A percentile compares a stretch with the other conserved stretches of the same genome.
Evolutionary conservation across 768 basidiomycete genomes (phyloP).

Genomic region (Lactifluus piperatus): DNA sequence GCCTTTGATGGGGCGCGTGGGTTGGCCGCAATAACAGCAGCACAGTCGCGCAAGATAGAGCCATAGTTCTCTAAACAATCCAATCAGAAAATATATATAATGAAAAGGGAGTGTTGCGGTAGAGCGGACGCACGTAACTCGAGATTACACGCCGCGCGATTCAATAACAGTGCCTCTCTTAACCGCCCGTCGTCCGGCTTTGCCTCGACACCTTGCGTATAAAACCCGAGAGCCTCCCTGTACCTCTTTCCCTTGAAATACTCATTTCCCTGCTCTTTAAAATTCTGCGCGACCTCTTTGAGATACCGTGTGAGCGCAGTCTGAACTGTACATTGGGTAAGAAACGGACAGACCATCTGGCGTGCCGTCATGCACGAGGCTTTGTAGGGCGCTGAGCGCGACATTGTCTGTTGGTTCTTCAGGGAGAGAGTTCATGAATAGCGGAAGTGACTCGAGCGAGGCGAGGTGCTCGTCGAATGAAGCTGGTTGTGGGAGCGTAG

Average conservation of each 20-base stretch:
- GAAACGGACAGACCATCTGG: slow-evolving; percentile 69
- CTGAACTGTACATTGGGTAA: background rate
- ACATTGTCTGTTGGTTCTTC: slow-evolving; percentile 53
- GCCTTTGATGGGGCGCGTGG: slow-evolving; percentile 68
- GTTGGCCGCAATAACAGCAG: slow-evolving; percentile 57
- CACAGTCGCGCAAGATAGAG: slow-evolving; percentile 77
- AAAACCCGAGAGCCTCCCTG: slow-evolving; percentile 84
- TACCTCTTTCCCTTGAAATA: slow-evolving; percentile 83
- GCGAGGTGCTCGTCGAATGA: slow-evolving; percentile 32
- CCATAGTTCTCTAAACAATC: slow-evolving; percentile 70
- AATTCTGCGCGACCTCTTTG: slow-evolving; percentile 80
- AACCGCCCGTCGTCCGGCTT: slow-evolving; percentile 56
- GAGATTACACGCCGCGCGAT: slow-evolving; percentile 90
- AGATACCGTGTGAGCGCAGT: background rate
- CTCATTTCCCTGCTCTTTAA: slow-evolving; percentile 94
- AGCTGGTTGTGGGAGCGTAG: slow-evolving; percentile 12
- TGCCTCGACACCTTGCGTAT: slow-evolving; percentile 82
- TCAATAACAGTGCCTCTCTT: slow-evolving; percentile 66
- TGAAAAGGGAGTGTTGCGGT: background rate
- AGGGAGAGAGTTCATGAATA: slow-evolving; percentile 91
- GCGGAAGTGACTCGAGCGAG: slow-evolving; percentile 58
- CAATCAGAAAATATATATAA: background rate
- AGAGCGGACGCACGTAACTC: slow-evolving; percentile 44
- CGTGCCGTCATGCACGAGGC: slow-evolving; percentile 80
- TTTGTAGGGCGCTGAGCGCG: slow-evolving; percentile 75